Evolutionary conservation across 2,329 filamentous ascomycete species (phyloP), one percentile per base, ranked within the genome.

Genomic region (Stachybotrys echinatus): DNA sequence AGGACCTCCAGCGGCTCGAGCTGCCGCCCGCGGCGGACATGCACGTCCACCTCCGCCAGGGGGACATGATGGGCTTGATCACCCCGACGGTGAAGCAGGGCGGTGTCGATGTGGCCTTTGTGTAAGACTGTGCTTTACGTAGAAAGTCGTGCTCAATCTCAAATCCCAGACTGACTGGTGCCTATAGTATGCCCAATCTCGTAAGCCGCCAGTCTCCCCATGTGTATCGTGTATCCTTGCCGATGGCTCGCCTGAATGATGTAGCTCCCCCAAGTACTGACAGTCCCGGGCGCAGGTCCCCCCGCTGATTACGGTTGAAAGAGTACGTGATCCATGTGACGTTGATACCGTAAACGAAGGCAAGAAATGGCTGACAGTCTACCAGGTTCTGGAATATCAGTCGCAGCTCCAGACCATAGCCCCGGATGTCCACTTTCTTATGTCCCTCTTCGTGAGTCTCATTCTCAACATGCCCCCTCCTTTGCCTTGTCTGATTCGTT

Each of bases 21-120:
- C 74, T 88, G 59, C 81, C 83, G 46, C 76, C 84, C 20, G 74
- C 82, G 53, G 84, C 84, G 48, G 84, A 88, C 66, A 81, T 87
- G 69, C 83, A 85, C 59, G 85, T 89, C 59, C 86, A 89, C 66
- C 73, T 89, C 57, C 81, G 86, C 23, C 81, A 89, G 65, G 85
- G 79, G 19, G 73, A 78, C 51, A 79, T 84, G 74, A 83, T 85
- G 77, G 72, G 82, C 52, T 60, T 75, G 31, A 77, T 80, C 20
- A 71, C 70, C 42, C 75, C 76, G 37, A 74, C 73, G 18, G 66
- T 80, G 53, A 75, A 77, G 48, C 65, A 75, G 52, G 84, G 84
- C 56, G 86, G 85, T 46, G 81, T 87, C 55, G 81, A 87, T 61
- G 83, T 81, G 12, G 83, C 75, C 49, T 77, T 75, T 63, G 77